Percentiles rank a stretch among this genome's conserved stretches.
Conservation (phyloP, 257 asterid species). For the Salvia rosmarinus region DNA sequence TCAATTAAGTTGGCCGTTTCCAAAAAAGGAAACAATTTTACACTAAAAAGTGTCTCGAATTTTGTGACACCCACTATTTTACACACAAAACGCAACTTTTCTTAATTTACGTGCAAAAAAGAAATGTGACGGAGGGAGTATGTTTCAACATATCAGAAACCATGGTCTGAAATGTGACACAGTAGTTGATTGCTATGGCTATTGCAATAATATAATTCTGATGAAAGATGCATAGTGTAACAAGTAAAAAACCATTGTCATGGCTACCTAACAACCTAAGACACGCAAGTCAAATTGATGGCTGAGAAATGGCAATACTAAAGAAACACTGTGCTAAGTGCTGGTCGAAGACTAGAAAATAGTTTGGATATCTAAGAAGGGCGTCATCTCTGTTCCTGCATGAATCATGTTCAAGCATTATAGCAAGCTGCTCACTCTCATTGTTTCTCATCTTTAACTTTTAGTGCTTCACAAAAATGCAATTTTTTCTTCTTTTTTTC, state of each 20-base stretch:
- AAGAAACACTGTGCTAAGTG: conserved; percentile 31
- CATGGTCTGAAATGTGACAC: neutral
- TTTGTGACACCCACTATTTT: no score
- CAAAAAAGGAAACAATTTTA: no score
- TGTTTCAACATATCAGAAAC: no score
- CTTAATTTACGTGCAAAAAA: no score
- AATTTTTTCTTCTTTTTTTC: no score
- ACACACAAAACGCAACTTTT: no score
- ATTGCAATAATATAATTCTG: neutral
- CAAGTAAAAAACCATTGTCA: neutral
- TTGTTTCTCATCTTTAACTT: conserved; percentile 8
- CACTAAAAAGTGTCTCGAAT: no score
- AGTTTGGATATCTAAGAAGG: conserved; percentile 15
- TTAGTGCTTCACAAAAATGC: neutral
- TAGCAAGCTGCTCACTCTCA: conserved; percentile 11
- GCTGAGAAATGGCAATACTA: conserved; percentile 33
- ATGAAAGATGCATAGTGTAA: neutral
- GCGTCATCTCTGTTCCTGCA: neutral
- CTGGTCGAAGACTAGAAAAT: conserved; percentile 42
- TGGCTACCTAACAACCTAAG: conserved; percentile 40
- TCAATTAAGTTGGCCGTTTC: no score
- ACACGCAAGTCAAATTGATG: conserved; percentile 22
- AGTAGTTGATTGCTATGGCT: neutral
- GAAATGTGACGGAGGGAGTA: no score
- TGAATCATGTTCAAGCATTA: conserved; percentile 15